Percentiles rank a stretch among this genome's conserved stretches.
Evolutionary conservation across 2,329 filamentous ascomycete genomes (phyloP).

Genomic region (Calonectria crousiana): DNA sequence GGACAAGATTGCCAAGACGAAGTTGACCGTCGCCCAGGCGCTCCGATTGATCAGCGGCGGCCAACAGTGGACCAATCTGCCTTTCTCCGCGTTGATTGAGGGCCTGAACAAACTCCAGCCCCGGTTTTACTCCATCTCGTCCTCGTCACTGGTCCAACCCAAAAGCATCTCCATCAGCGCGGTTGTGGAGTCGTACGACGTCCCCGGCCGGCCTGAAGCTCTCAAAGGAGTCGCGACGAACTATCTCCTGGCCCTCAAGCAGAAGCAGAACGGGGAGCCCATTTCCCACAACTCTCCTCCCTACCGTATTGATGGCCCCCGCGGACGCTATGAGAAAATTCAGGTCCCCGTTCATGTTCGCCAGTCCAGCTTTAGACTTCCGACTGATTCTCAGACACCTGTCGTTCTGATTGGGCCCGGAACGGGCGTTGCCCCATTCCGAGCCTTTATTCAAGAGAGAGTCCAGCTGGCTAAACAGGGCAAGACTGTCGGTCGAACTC

Average conservation of each 20-base stretch:
- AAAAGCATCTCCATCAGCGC: constrained; percentile 19
- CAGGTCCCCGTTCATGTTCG: constrained; percentile 96
- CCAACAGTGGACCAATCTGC: constrained; percentile 80
- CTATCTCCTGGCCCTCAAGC: constrained; percentile 22
- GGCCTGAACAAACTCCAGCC: constrained; percentile 23
- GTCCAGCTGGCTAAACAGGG: constrained; percentile 85
- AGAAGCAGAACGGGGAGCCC: constrained; percentile 1
- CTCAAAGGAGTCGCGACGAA: constrained; percentile 23
- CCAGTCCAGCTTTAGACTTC: constrained; percentile 99
- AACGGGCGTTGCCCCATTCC: constrained; percentile 96
- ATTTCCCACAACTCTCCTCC: neutral
- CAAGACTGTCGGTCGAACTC: constrained; percentile 83
- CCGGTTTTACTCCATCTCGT: constrained; percentile 32
- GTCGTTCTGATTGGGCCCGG: constrained; percentile 97
- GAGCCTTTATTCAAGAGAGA: constrained; percentile 93
- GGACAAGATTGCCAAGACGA: constrained; percentile 83
- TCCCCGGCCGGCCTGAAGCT: neutral
- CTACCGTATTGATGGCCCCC: constrained; percentile 5
- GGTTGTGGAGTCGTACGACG: constrained; percentile 2
- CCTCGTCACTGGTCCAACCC: constrained; percentile 26
- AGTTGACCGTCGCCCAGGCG: constrained; percentile 5
- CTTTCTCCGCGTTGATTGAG: constrained; percentile 24
- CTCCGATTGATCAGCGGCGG: constrained; percentile 81
- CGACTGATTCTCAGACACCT: constrained; percentile 91
- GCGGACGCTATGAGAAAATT: constrained; percentile 88